Base-by-base conservation (phyloP, 805 yeast genomes). In the Starmerella ratchasimensis region DNA sequence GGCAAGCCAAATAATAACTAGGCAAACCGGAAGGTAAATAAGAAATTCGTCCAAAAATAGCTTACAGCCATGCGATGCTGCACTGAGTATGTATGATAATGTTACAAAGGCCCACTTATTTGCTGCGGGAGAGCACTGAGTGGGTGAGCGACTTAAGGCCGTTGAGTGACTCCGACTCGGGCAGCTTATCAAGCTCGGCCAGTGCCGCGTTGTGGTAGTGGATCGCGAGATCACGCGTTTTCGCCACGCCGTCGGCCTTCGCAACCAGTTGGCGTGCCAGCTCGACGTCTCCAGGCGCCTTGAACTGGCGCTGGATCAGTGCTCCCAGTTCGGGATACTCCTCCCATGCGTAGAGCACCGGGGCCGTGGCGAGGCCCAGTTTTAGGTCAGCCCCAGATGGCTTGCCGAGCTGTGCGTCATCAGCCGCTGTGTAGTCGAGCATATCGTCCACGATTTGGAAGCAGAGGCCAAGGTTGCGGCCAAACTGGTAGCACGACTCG, bases 361-460 rank as follows among this genome's bases (percentile, higher is more conserved):
- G 98, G 0, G 96, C 97, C 0, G 98, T 90, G 1, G 97, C 97
- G 49, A 90, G 68, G 0, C 98, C 98, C 31, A 90, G 65, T 57
- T 86, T 74, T 49, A 90, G 67, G 61, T 90, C 98, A 3, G 95
- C 96, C 50, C 90, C 94, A 7, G 94, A 77, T 2, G 98, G 97
- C 58, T 90, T 90, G 26, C 98, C 98, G 41, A 90, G 63, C 36
- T 80, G 74, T 29, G 72, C 72, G 15, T 82, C 81, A 30, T 46
- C 36, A 22, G 86, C 74, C n/a, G 83, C 76, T 0, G 96, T 83
- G 58, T 82, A 90, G 60, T 90, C 98, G 47, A 90, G 69, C 76
- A 88, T 75, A 59, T 90, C 98, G 60, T 90, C 98, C 15, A 90
- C 93, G 42, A 90, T 69, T 62, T 88, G 98, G 69, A 90, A 90